Conservation (phyloP, 2,329 filamentous ascomycete genomes). For the Fonsecaea erecta region DNA sequence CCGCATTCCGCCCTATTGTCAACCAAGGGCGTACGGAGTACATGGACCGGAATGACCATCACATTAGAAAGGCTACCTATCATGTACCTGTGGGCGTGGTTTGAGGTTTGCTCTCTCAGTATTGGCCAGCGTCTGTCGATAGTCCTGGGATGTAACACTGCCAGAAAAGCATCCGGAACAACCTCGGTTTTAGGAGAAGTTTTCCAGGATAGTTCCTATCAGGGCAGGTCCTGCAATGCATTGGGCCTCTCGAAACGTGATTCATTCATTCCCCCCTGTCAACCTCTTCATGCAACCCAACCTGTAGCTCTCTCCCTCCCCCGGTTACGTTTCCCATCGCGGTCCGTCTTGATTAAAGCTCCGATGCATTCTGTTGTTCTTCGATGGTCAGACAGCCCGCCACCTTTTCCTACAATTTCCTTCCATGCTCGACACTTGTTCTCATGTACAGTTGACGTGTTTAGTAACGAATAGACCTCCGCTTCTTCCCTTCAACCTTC, state of each 20-base stretch:
- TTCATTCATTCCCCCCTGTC: conserved; percentile 2
- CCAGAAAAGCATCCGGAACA: not conserved
- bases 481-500: conserved; percentile 2
- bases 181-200: too few relatives aligned
- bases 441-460: conserved; percentile 17
- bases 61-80: not conserved
- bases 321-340: not conserved
- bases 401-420: not conserved
- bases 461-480: conserved; percentile 20
- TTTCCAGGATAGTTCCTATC: not conserved
- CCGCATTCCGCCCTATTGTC: not conserved
- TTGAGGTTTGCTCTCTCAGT: not conserved
- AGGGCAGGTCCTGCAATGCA: not conserved
- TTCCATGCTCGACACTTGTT: conserved; percentile 9
- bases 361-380: conserved; percentile 15
- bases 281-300: not conserved
- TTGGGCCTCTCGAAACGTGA: not conserved
- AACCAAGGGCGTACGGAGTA: not conserved
- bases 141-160: not conserved
- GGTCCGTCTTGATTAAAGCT: conserved; percentile 8
- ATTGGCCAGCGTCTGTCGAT: not conserved
- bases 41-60: not conserved
- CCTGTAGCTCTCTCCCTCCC: not conserved
- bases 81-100: not conserved
- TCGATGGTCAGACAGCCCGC: conserved; percentile 31